Base-by-base conservation (phyloP, 2,329 filamentous ascomycete species). In the Chaetomium globosum region DNA sequence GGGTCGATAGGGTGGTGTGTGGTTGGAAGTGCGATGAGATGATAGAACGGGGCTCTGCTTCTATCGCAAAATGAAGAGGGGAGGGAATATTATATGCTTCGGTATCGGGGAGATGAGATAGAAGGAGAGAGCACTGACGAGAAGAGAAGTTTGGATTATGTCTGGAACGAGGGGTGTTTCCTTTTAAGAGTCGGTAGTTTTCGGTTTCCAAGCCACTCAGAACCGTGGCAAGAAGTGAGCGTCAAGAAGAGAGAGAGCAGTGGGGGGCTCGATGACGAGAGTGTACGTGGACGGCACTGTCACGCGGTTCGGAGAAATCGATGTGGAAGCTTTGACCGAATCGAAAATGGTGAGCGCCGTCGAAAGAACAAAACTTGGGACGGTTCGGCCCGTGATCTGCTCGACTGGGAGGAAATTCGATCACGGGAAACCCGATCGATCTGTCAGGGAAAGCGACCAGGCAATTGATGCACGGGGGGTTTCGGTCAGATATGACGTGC, bases 91-190 rank as follows among this genome's bases (percentile, higher is more conserved):
- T n/a, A 8, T 49, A 13, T 48, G 39, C 23, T 57, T 43, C 33
- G 58, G n/a, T 12, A 43, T 21, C 31, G 16, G 12, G 21, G 12
- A 9, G 36, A n/a, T 8, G 33, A 59, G 28, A 59, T 13, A 21
- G 26, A 61, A 59, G 62, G 48, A 13, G 48, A 13, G 16, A 10
- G 46, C 30, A 68, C 68, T 70, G 66, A 69, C 68, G 64, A 55
- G 23, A 39, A 56, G 39, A 31, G 39, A 7, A 43, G 30, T 39
- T 46, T 31, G 48, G 58, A 66, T 66, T 68, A 69, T 49, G 48
- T 70, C 64, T 69, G 65, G 63, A 59, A 28, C 23, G 39, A 63
- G 12, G n/a, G 64, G 67, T 63, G 65, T 65, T 67, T 66, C 61
- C 53, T 56, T 63, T 53, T 9, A 60, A 53, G 60, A 31, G 28